Evolutionary conservation across 1,284 basidiomycete species (phyloP).

Genomic region (Apiotrichum gracile): DNA sequence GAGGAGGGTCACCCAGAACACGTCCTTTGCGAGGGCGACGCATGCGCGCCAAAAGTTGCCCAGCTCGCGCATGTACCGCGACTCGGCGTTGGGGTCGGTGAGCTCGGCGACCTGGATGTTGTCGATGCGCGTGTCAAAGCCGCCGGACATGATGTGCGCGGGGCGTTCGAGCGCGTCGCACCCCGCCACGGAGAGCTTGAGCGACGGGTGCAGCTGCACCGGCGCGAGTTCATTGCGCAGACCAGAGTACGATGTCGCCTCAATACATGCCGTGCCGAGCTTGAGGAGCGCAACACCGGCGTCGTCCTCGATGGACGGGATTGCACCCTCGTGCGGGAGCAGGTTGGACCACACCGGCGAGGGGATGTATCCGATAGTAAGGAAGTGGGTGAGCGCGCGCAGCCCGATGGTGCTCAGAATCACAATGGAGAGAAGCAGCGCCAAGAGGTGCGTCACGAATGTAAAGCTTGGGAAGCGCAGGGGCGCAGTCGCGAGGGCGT

Average conservation of each 20-base stretch:
- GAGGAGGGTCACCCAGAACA: conserved; percentile 22
- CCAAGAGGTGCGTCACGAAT: conserved; percentile 43
- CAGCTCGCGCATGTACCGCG: conserved; percentile 24
- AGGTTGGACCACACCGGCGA: conserved; percentile 33
- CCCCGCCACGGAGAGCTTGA: conserved; percentile 25
- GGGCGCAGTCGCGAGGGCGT: conserved; percentile 31
- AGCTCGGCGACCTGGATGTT: conserved; percentile 35
- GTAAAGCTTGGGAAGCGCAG: conserved; percentile 44
- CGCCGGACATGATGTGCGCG: neutral
- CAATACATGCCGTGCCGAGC: conserved; percentile 44
- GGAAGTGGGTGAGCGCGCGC: conserved; percentile 38
- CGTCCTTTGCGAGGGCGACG: conserved; percentile 7
- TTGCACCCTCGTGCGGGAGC: conserved; percentile 38
- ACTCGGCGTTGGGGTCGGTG: conserved; percentile 25
- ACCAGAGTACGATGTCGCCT: conserved; percentile 39
- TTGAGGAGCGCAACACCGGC: conserved; percentile 42
- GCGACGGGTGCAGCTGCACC: conserved; percentile 29
- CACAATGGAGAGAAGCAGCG: conserved; percentile 37
- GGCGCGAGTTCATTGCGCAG: conserved; percentile 40
- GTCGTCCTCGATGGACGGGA: conserved; percentile 39
- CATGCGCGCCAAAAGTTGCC: conserved; percentile 27
- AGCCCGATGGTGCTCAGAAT: conserved; percentile 38
- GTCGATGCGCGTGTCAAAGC: conserved; percentile 35
- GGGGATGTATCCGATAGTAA: conserved; percentile 44
- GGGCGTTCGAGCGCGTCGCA: conserved; percentile 18